phyloP scores from a whole-genome alignment of 306 rosid species.

The Quercus parvula region DNA sequence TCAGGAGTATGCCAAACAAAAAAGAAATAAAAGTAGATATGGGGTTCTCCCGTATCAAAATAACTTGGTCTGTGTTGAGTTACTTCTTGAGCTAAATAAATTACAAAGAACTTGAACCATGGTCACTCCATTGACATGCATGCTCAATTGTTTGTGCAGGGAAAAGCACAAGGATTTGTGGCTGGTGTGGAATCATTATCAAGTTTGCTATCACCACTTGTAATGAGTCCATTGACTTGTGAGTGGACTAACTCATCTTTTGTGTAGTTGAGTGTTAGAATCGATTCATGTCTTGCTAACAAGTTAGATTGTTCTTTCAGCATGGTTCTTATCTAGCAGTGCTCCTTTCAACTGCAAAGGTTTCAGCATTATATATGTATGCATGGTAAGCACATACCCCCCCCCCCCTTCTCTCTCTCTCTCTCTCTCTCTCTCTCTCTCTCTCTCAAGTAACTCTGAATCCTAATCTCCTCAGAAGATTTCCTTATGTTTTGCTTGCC shows the following conservation, averaged over 20 bases:
- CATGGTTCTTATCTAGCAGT: constrained; percentile 62
- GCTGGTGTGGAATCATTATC: constrained; percentile 75
- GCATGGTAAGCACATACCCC: constrained; percentile 45
- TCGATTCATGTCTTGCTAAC: neutral
- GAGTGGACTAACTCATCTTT: constrained; percentile 21
- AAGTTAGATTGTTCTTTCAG: constrained; percentile 35
- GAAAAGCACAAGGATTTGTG: constrained; percentile 75
- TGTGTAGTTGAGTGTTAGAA: neutral
- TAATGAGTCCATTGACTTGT: constrained; percentile 82
- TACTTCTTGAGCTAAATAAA: no score
- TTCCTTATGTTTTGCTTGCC: constrained; percentile 54
- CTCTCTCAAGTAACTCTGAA: constrained; percentile 5
- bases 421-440: no score
- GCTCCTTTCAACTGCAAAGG: constrained; percentile 96
- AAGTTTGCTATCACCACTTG: constrained; percentile 66
- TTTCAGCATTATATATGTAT: constrained; percentile 58
- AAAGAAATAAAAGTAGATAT: no score
- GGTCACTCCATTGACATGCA: neutral
- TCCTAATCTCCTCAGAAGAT: constrained; percentile 37
- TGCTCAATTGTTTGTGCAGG: constrained; percentile 20
- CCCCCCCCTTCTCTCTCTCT: no score
- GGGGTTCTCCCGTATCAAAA: no score
- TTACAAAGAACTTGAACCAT: no score
- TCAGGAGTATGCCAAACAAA: rapidly evolving
- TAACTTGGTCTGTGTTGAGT: no score